Base-by-base conservation (phyloP, 2,329 filamentous ascomycete genomes). In the Aciculosporium take region DNA sequence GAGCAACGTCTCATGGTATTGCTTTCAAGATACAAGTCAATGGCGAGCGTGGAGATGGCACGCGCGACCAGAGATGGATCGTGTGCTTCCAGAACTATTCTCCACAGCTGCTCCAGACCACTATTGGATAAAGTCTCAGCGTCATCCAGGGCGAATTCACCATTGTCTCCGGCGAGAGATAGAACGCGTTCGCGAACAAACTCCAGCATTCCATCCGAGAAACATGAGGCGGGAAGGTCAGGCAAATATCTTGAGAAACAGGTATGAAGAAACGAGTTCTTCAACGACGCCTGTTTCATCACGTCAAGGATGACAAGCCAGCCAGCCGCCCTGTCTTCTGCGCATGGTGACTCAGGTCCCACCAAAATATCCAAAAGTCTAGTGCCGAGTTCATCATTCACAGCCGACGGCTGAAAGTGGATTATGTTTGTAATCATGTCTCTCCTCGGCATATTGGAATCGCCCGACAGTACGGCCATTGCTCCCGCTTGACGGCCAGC, bases 41-140 rank as follows among this genome's bases (percentile, higher is more conserved):
- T 61, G 20, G 87, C 84, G 3, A 94, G 74, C 18, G 78, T 76
- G 39, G 68, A 69, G 24, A 82, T 86, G 1, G 84, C 81, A 40
- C 69, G 63, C 17, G 71, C 69, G 49, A 84, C 84, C 37, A 93
- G 77, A 0, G 69, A 72, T 29, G 71, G 65, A 29, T 73, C 66
- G 5, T 77, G 75, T 2, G 83, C 77, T 13, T 74, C 79, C 40
- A 94, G 64, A 27, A 89, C 76, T 51, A 94, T 75, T 20, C 77
- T 75, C 88, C 88, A 94, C n/a, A 94, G 65, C 43, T 87, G 72
- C 50, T 91, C 82, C 33, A 73, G 66, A 21, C 63, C 74, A 48
- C 59, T 72, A 46, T 66, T 71, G 48, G 71, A 64, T 23, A 74
- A 55, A 9, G 67, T 61, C n/a, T 67, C 62, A 7, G 68, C 63